Conservation (phyloP, 129 eudicot species). For the Saussurea involucrata region DNA sequence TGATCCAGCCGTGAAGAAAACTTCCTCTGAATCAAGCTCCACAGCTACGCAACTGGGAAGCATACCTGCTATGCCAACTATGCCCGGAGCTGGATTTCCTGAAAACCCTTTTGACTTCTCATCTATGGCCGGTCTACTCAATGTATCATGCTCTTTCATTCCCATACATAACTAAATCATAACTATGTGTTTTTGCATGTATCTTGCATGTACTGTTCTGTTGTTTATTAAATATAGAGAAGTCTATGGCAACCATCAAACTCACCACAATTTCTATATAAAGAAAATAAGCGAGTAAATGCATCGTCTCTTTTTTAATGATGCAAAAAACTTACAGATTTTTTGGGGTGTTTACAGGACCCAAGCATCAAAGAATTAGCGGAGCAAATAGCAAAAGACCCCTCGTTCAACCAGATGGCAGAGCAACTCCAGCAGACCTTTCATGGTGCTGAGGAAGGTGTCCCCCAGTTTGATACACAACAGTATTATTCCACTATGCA, state of each 20-base stretch:
- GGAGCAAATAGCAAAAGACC: slow-evolving; percentile 95
- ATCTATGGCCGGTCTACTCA: slow-evolving; percentile 82
- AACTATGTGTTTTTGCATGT: background rate
- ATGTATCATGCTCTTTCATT: slow-evolving; percentile 37
- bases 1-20: slow-evolving; percentile 25
- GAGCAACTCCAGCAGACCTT: slow-evolving; percentile 87
- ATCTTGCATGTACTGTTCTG: background rate
- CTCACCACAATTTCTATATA: background rate
- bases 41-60: slow-evolving; percentile 33
- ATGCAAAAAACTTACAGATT: background rate
- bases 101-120: slow-evolving; percentile 90
- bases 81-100: slow-evolving; percentile 52
- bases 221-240: background rate
- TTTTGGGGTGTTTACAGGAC: slow-evolving; percentile 48
- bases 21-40: slow-evolving; percentile 40
- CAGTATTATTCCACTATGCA: slow-evolving; percentile 90
- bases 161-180: background rate
- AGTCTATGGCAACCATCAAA: background rate
- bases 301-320: background rate
- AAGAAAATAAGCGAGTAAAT: background rate
- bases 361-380: slow-evolving; percentile 96
- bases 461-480: slow-evolving; percentile 72
- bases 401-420: slow-evolving; percentile 90
- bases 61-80: slow-evolving; percentile 25
- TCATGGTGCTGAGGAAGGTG: slow-evolving; percentile 60